Evolutionary conservation across 257 asterid genomes (phyloP).

Genomic region (Plantago major): DNA sequence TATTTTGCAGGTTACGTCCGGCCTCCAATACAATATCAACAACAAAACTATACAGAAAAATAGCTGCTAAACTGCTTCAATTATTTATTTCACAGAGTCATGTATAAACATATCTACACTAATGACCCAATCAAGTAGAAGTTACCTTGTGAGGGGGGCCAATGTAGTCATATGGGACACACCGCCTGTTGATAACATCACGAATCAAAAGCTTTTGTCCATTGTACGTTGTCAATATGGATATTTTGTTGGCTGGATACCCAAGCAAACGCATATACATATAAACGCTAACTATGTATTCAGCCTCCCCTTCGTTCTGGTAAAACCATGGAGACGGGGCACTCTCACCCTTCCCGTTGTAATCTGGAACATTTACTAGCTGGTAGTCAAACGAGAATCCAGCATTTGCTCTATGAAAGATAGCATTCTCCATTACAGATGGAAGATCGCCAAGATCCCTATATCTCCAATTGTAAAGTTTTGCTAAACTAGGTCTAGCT

Average conservation of each 20-base stretch:
- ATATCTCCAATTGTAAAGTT: constrained; percentile 95
- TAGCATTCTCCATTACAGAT: constrained; percentile 51
- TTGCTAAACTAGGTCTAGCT: constrained; percentile 95
- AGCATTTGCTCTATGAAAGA: constrained; percentile 74
- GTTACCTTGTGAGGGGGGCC: constrained; percentile 94
- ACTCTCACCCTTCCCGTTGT: constrained; percentile 86
- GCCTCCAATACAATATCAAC: too few relatives aligned
- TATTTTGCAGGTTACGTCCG: too few relatives aligned
- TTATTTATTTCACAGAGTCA: too few relatives aligned
- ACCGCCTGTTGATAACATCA: constrained; percentile 88
- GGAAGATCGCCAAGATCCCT: constrained; percentile 96
- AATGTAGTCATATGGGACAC: constrained; percentile 84
- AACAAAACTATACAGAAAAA: constrained; percentile 7
- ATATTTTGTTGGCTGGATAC: constrained; percentile 90
- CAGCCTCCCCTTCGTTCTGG: constrained; percentile 99
- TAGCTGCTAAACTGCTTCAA: neutral
- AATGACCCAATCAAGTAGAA: neutral
- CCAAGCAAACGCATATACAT: constrained; percentile 97
- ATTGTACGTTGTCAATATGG: constrained; percentile 92
- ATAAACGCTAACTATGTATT: constrained; percentile 82
- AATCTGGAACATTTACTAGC: constrained; percentile 88
- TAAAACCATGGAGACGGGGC: constrained; percentile 99
- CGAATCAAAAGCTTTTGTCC: constrained; percentile 98
- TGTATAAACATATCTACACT: too few relatives aligned
- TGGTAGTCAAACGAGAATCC: constrained; percentile 90